These are phyloP conservation scores for Sporisorium iseilematis-ciliati DNA, from an alignment of 1,284 basidiomycete species.

Conservation along the genomic window DNA sequence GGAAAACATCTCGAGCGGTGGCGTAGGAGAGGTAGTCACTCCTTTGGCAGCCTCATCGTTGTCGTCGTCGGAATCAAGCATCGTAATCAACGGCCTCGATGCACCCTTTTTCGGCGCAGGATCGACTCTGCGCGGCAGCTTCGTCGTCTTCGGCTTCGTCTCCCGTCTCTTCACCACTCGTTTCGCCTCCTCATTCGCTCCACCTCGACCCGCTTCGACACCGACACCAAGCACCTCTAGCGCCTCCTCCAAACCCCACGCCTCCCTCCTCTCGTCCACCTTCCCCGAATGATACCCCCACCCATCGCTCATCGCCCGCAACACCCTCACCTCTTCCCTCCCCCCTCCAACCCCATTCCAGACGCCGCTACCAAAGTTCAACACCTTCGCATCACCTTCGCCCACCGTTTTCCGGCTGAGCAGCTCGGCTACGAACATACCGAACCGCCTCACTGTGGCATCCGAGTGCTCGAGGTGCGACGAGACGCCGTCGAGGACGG, in stretches of 20 bases:
- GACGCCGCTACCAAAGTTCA: constrained; percentile 78
- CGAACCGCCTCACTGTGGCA: constrained; percentile 81
- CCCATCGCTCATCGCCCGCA: constrained; percentile 51
- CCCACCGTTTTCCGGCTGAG: constrained; percentile 35
- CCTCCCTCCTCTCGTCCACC: neutral
- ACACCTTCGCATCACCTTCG: constrained; percentile 71
- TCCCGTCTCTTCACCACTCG: neutral
- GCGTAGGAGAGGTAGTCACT: neutral
- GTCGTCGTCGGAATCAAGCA: constrained; percentile 29
- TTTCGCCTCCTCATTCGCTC: neutral
- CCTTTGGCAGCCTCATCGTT: neutral
- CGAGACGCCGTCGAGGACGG: constrained; percentile 81
- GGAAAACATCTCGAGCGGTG: constrained; percentile 27
- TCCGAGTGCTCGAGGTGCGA: constrained; percentile 76
- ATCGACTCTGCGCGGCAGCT: constrained; percentile 16
- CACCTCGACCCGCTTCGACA: too few relatives aligned
- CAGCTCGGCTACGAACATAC: constrained; percentile 89
- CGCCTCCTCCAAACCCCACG: neutral
- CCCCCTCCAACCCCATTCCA: constrained; percentile 86
- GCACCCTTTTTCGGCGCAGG: constrained; percentile 9
- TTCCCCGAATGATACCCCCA: constrained; percentile 10
- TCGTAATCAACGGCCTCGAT: constrained; percentile 29
- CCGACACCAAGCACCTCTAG: constrained; percentile 8
- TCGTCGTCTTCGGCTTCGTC: constrained; percentile 6
- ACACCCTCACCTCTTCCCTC: constrained; percentile 68